Percentiles rank a stretch among this genome's conserved stretches.
Evolutionary conservation across 768 basidiomycete genomes (phyloP).

Genomic region (Daedaleopsis sinensis): DNA sequence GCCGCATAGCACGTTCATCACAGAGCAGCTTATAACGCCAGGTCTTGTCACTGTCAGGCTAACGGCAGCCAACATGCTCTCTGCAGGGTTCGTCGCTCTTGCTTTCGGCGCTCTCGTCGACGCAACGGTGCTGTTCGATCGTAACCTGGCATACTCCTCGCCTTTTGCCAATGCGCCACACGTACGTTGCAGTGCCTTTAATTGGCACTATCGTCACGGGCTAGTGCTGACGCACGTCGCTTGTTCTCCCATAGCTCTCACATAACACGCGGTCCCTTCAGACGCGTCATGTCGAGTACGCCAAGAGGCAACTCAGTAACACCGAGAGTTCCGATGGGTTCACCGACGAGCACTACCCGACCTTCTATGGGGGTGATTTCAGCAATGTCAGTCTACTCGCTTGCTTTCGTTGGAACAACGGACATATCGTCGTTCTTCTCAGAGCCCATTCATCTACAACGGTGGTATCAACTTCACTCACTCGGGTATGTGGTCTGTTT

Average conservation of each 20-base stretch:
- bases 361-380: slow-evolving; percentile 52
- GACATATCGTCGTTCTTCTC: neutral
- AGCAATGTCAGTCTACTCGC: slow-evolving; percentile 40
- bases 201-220: neutral
- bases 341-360: slow-evolving; percentile 51
- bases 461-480: slow-evolving; percentile 56
- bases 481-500: slow-evolving; percentile 35
- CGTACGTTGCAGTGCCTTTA: neutral
- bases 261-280: slow-evolving; percentile 41
- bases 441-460: slow-evolving; percentile 51
- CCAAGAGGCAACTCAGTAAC: slow-evolving; percentile 38
- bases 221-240: neutral
- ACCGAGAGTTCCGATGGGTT: slow-evolving; percentile 36
- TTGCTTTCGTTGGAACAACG: neutral
- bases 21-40: neutral
- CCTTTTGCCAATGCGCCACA: slow-evolving; percentile 12
- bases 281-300: slow-evolving; percentile 32
- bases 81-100: neutral
- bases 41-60: neutral
- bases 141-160: slow-evolving; percentile 18
- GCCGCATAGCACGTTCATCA: slow-evolving; percentile 1
- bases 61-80: slow-evolving; percentile 5
- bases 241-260: slow-evolving; percentile 35
- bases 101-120: slow-evolving; percentile 12
- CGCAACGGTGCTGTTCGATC: slow-evolving; percentile 22